Conservation (phyloP, 768 basidiomycete genomes). For the Mycena leptocephala region DNA sequence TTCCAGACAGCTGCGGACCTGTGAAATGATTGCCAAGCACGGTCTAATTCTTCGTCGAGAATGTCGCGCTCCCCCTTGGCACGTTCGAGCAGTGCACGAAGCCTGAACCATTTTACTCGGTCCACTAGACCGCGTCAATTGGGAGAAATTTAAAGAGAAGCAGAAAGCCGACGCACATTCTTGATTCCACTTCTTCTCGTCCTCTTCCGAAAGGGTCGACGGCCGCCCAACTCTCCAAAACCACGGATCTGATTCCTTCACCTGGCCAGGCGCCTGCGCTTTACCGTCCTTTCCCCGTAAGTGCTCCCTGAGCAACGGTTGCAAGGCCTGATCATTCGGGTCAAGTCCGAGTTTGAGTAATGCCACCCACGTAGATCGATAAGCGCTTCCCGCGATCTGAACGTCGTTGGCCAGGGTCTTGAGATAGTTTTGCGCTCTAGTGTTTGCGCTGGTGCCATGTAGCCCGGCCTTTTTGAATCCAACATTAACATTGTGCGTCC, state of each 20-base stretch:
- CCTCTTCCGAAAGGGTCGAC: too few species aligned
- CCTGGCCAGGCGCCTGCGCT: too few species aligned
- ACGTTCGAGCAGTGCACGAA: slow-evolving; percentile 43
- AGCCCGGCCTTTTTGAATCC: too few species aligned
- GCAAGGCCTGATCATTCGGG: slow-evolving; percentile 25
- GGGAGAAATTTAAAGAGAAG: neutral
- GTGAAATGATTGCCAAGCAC: neutral
- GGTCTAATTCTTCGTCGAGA: neutral
- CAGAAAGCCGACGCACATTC: too few species aligned
- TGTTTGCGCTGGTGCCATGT: too few species aligned
- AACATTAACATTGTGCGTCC: too few species aligned
- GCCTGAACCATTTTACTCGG: slow-evolving; percentile 47
- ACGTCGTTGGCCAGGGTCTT: too few species aligned
- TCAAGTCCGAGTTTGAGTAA: neutral
- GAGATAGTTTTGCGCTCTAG: too few species aligned
- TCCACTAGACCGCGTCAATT: slow-evolving; percentile 29
- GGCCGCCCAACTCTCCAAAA: too few species aligned
- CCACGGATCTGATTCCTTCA: too few species aligned
- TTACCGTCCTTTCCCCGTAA: slow-evolving; percentile 38
- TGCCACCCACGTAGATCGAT: neutral
- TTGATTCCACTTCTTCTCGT: too few species aligned
- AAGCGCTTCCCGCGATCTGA: neutral
- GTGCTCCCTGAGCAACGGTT: slow-evolving; percentile 35
- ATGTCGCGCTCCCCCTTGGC: slow-evolving; percentile 35
- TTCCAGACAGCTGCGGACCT: neutral